A percentile compares a stretch with the other conserved stretches of the same genome.
Evolutionary conservation across 495 filamentous ascomycete species (phyloP).

Genomic region (Chaetomium cochliodes): DNA sequence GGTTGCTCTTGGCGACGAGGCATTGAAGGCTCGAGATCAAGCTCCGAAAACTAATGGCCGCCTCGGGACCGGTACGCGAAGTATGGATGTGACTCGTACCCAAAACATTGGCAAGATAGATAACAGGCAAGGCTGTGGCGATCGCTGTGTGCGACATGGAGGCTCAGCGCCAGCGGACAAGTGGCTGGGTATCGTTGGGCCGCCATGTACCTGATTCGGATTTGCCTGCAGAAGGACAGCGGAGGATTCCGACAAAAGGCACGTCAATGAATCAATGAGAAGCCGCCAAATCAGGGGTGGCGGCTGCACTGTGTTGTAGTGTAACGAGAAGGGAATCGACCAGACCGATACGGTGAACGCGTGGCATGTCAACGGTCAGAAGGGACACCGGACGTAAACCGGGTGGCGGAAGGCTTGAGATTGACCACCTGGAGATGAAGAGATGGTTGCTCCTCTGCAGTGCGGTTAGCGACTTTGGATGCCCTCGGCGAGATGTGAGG

Average conservation of each 20-base stretch:
- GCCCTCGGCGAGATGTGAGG: too few species aligned
- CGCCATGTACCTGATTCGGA: too few species aligned
- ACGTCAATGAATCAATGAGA: neutral
- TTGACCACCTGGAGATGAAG: too few species aligned
- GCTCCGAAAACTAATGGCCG: neutral
- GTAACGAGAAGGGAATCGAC: neutral
- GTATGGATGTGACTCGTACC: too few species aligned
- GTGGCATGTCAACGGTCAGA: neutral
- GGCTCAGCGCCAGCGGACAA: too few species aligned
- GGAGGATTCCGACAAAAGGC: neutral
- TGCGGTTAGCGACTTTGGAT: neutral
- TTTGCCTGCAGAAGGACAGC: neutral
- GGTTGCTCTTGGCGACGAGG: neutral
- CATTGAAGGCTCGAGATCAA: neutral
- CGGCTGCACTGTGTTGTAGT: neutral
- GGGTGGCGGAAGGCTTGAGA: neutral
- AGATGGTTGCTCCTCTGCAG: neutral
- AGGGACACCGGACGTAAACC: neutral
- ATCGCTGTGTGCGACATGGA: too few species aligned
- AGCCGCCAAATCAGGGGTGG: neutral
- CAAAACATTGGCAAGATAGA: too few species aligned
- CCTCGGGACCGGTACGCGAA: too few species aligned
- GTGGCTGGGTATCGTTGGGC: too few species aligned
- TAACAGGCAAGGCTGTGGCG: too few species aligned
- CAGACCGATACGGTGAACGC: slow-evolving; percentile 10